Evolutionary conservation across 2,329 filamentous ascomycete genomes (phyloP), one percentile per base, ranked within the genome.

Genomic region (Colletotrichum tropicicola): DNA sequence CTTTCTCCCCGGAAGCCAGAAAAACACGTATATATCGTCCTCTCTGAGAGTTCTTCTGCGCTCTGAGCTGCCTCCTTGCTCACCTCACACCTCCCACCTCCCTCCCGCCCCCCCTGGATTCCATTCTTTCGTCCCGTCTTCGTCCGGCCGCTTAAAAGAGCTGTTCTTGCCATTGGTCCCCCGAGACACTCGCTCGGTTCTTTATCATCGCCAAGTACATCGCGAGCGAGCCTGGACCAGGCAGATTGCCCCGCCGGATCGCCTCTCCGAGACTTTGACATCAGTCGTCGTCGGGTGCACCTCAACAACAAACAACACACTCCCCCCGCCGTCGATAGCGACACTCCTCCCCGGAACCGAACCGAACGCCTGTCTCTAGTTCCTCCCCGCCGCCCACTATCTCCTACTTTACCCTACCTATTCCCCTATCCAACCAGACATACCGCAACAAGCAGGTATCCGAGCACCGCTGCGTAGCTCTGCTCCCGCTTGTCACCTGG

Each of bases 311-410:
- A 39, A 51, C 44, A 61, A 30, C 37, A 61, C 57, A n/a, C 57
- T 49, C 49, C 43, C 43, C 25, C 37, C 25, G 23, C 12, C 12
- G 12, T 57, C 59, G 54, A 55, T 65, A 65, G 51, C 37, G 55
- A n/a, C 62, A 65, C 62, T 65, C 60, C 60, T 53, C 44, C 61
- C 51, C 32, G 19, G 62, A n/a, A n/a, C n/a, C n/a, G 57, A 61
- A 61, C 21, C 44, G 62, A 48, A 43, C 15, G 43, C 12, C 28
- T 55, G 48, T 65, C 57, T 65, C 48, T 60, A 15, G 27, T 56
- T 45, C 39, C 27, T 54, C 9, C 9, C 6, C 9, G 12, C n/a
- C 39, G 39, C 27, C 52, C 27, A 47, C 45, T 56, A 15, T 45
- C 48, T 23, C 35, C 45, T 28, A 43, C 17, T 35, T 15, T 10